Base-by-base conservation (phyloP, 2,329 filamentous ascomycete genomes). In the Pyrenochaeta sp. region DNA sequence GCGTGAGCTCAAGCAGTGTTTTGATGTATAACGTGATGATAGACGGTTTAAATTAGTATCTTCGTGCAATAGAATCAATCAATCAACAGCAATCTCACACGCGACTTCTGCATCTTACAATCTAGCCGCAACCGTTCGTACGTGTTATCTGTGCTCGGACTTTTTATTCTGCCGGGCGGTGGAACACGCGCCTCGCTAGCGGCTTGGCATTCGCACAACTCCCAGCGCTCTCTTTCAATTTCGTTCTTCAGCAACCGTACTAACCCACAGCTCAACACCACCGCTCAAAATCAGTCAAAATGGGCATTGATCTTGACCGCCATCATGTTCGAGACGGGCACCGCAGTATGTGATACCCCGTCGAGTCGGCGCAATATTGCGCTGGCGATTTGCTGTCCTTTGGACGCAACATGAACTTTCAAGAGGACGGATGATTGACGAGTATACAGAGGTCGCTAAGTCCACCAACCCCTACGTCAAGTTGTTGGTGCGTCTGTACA, bases 391-490 rank as follows among this genome's bases (percentile, higher is more conserved):
- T 11, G 67, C 65, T 61, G 66, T 71, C 66, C 63, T 63, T 26
- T 53, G 61, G 65, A 69, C 64, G 66, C 66, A 68, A 63, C 67
- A 69, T 71, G 67, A 68, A 58, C 45, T 39, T 48, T 58, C 53
- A 59, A 63, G 51, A 58, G 54, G 35, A 52, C 54, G 55, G 63
- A 55, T 46, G 55, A 60, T 69, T 70, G 67, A 70, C 65, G 55
- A 68, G 56, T 66, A 41, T 58, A 61, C 63, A 70, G 67, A 68
- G 66, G 65, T 69, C 57, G 52, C 66, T 78, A 96, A 96, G 89
- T 96, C 89, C 82, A 89, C 96, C 82, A 96, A 96, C 84, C 90
- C 93, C 72, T 96, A 96, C 81, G 83, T 96, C 68, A 93, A 93
- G 85, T 86, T 96, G 75, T 83, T 97, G 76, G 92, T 96, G 79